Evolutionary conservation across 768 basidiomycete genomes (phyloP), one percentile per base, ranked within the genome.

Genomic region (Candolleomyces aberdarensis): DNA sequence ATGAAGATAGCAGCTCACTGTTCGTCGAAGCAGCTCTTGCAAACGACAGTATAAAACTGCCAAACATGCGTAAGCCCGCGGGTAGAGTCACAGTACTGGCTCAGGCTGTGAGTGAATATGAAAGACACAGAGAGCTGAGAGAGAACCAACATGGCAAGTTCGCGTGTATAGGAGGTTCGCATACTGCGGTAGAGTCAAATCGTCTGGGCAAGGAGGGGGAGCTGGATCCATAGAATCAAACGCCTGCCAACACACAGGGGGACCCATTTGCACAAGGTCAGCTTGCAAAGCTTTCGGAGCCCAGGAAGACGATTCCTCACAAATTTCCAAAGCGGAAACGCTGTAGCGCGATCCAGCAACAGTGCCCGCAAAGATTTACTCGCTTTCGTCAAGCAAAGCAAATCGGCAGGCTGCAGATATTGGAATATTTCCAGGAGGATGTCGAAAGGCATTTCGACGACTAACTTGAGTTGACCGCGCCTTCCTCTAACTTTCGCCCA

Each of bases 311-410:
- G 6, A 11, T 50, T 11, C 22, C 66, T 10, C 56, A 72, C 73
- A 26, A 56, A 31, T 63, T 71, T 72, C 80, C 80, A 82, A 0
- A 78, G 29, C 36, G 43, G 61, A 11, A 59, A 41, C 0, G 64
- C 63, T 3, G 70, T 62, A 5, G 57, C 47, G n/a, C 64, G 65
- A 13, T 64, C 62, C 57, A 75, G 63, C 26, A 81, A 65, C 6
- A 79, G 69, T 2, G 56, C 58, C 13, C 76, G 73, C 43, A 81
- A 65, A 0, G 61, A 65, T 63, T 76, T 75, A 39, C 67, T 75
- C 1, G 78, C 72, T 51, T 76, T 65, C 0, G 77, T 74, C 6
- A 82, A 69, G 57, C 71, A 67, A n/a, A 83, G 68, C 11, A 82
- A 66, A 62, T 82, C 79, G 14, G 67, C 22, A 19, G 79, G 78